phyloP scores from a whole-genome alignment of 1,284 basidiomycete species.

The Irpex sp. region DNA sequence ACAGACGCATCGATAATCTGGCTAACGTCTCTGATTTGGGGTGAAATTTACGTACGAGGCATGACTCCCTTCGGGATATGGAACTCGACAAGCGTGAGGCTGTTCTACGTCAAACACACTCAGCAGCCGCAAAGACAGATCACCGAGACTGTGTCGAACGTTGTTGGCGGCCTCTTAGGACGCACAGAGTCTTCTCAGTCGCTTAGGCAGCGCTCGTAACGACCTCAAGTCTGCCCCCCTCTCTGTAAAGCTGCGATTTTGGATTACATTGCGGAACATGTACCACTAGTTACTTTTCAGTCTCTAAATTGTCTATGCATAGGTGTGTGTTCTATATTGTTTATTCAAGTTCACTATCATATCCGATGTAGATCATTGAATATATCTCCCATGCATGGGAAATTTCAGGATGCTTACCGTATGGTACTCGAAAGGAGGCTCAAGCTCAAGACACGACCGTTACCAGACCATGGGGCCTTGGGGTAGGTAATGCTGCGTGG shows the following conservation, averaged over 20 bases:
- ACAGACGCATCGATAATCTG: constrained; percentile 85
- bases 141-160: constrained; percentile 71
- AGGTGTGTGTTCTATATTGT: background rate
- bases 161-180: constrained; percentile 61
- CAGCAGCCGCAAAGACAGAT: constrained; percentile 66
- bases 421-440: too few relatives aligned
- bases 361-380: background rate
- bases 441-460: too few relatives aligned
- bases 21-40: constrained; percentile 90
- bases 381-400: too few relatives aligned
- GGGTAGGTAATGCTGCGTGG: background rate
- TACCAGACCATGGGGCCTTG: too few relatives aligned
- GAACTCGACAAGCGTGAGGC: constrained; percentile 81
- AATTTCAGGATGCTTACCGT: too few relatives aligned
- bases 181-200: constrained; percentile 32
- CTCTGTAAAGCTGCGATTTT: background rate
- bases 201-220: constrained; percentile 17
- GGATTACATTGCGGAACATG: background rate
- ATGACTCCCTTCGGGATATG: constrained; percentile 83
- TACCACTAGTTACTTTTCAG: background rate
- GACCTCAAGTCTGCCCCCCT: background rate
- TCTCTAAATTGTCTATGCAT: background rate
- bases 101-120: constrained; percentile 88
- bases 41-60: constrained; percentile 87
- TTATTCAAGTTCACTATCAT: background rate